phyloP scores from a whole-genome alignment of 441 rosid species.

The Macaranga tanarius region DNA sequence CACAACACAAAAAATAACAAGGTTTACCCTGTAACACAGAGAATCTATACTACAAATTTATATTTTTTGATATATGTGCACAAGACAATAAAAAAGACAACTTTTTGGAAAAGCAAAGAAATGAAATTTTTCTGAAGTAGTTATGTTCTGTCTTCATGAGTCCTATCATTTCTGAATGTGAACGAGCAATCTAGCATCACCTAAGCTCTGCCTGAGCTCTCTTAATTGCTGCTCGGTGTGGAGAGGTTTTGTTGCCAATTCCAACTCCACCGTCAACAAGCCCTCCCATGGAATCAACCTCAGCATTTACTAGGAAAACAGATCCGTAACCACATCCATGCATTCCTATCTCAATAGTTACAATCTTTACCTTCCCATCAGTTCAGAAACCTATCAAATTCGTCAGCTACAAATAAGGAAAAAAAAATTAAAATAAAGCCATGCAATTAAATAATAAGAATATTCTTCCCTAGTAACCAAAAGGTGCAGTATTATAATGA shows the following conservation, averaged over 20 bases:
- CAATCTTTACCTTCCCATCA: slow-evolving; percentile 42
- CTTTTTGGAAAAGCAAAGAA: too few species aligned
- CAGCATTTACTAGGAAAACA: slow-evolving; percentile 85
- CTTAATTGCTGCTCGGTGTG: slow-evolving; percentile 81
- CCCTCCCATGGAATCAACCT: slow-evolving; percentile 99
- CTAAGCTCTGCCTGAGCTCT: slow-evolving; percentile 97
- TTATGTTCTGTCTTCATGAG: not conserved
- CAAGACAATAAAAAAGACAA: not conserved
- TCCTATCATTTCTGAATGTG: too few species aligned
- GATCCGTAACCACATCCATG: slow-evolving; percentile 70
- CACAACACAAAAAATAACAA: not conserved
- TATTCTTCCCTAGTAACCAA: not conserved
- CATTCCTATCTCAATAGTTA: slow-evolving; percentile 57
- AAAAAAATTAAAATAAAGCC: slow-evolving; percentile 8
- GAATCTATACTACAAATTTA: not conserved
- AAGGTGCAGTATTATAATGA: slow-evolving; percentile 2
- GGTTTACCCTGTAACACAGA: not conserved
- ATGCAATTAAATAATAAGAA: not conserved
- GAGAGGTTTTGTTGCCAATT: slow-evolving; percentile 90
- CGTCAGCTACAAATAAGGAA: slow-evolving; percentile 19
- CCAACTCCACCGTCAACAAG: slow-evolving; percentile 93
- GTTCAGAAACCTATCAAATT: slow-evolving; percentile 28
- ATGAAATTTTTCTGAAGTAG: too few species aligned
- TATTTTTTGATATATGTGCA: not conserved
- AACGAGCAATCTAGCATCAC: slow-evolving; percentile 44